Percentiles rank a stretch among this genome's conserved stretches.
phyloP scores from a whole-genome alignment of 2,329 filamentous ascomycete genomes.

The Balansia obtecta region DNA sequence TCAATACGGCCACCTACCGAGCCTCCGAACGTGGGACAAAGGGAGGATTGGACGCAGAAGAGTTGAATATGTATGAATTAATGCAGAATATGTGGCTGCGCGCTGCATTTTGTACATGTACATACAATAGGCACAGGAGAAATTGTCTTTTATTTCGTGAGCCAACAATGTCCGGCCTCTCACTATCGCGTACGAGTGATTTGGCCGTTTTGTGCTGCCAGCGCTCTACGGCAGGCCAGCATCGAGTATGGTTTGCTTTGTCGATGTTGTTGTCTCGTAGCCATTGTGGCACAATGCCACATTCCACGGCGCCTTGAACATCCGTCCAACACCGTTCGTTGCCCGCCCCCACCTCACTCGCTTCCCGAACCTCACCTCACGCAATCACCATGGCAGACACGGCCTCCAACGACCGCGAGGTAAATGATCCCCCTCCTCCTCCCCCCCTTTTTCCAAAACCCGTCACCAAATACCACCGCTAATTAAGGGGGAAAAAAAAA shows the following conservation, averaged over 20 bases:
- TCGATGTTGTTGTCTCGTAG: too few species aligned
- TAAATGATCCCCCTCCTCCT: too few species aligned
- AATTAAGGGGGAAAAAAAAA: too few species aligned
- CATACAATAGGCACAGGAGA: too few species aligned
- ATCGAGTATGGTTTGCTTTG: too few species aligned
- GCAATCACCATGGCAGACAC: constrained; percentile 19
- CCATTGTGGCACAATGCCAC: too few species aligned
- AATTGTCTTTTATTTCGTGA: background rate
- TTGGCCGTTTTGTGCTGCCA: too few species aligned
- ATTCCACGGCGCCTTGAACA: background rate
- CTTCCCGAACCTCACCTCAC: background rate
- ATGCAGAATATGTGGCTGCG: background rate
- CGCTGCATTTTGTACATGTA: background rate
- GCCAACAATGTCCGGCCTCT: background rate
- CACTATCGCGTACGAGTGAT: too few species aligned
- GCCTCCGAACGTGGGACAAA: background rate
- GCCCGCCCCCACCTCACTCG: too few species aligned
- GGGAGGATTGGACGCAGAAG: background rate
- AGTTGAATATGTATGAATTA: background rate
- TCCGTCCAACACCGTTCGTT: background rate
- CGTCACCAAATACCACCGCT: too few species aligned
- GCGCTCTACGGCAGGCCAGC: too few species aligned
- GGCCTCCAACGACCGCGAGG: constrained; percentile 26
- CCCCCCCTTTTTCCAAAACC: too few species aligned
- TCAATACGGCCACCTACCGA: background rate